phyloP scores from a whole-genome alignment of 768 basidiomycete species.

The Lactarius hengduanensis region DNA sequence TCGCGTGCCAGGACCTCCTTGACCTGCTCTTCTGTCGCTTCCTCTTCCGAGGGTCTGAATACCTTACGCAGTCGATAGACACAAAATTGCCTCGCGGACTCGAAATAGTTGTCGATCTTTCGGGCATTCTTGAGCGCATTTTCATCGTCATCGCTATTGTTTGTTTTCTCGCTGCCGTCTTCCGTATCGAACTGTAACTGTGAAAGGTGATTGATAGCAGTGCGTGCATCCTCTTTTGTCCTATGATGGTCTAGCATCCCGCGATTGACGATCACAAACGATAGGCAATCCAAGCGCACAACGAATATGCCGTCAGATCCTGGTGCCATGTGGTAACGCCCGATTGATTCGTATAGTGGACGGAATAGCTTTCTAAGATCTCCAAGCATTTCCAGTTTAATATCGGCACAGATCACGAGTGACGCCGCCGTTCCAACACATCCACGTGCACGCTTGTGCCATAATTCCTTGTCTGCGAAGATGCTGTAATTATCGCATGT shows the following conservation, averaged over 20 bases:
- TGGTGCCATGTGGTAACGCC: background rate
- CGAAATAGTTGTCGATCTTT: background rate
- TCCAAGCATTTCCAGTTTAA: background rate
- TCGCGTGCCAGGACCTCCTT: background rate
- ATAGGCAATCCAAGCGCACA: background rate
- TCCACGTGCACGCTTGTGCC: background rate
- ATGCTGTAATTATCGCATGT: background rate
- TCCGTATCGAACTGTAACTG: background rate
- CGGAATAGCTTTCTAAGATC: background rate
- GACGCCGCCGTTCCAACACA: background rate
- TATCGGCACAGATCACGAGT: background rate
- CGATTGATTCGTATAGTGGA: no score
- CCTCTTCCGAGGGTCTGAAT: background rate
- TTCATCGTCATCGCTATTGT: background rate
- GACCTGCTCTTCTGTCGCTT: background rate
- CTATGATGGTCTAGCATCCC: background rate
- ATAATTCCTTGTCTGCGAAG: background rate
- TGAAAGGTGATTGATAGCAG: background rate
- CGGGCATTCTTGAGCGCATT: background rate
- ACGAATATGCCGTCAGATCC: background rate
- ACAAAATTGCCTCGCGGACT: background rate
- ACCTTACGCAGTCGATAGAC: background rate
- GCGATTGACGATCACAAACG: background rate
- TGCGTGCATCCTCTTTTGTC: background rate
- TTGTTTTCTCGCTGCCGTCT: background rate